phyloP scores from a whole-genome alignment of 2,329 filamentous ascomycete genomes.

The Ustulina deusta region DNA sequence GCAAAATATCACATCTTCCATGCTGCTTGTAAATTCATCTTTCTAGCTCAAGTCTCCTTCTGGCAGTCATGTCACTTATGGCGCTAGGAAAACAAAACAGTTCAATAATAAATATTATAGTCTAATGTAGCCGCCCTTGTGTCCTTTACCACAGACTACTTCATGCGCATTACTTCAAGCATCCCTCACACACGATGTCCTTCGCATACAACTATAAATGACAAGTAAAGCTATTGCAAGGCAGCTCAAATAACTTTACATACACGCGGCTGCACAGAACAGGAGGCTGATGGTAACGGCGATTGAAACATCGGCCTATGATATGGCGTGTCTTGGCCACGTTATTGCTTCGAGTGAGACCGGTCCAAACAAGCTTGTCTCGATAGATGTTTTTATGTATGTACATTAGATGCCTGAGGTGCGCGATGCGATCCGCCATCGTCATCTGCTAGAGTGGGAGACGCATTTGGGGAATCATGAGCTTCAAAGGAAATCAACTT shows the following conservation, averaged over 20 bases:
- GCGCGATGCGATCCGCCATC: constrained; percentile 40
- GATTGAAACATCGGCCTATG: background rate
- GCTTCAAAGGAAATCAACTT: constrained; percentile 42
- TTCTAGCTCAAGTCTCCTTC: too few relatives aligned
- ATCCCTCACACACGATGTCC: background rate
- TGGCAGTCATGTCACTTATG: background rate
- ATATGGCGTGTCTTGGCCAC: constrained; percentile 3
- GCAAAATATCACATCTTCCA: too few relatives aligned
- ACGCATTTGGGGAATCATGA: constrained; percentile 51
- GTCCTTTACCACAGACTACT: background rate
- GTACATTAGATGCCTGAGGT: constrained; percentile 43
- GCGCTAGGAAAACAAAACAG: background rate
- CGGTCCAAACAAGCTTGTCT: constrained; percentile 36
- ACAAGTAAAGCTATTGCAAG: background rate
- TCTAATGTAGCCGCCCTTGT: background rate
- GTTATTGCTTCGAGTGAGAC: background rate
- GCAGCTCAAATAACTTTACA: background rate
- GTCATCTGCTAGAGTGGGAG: constrained; percentile 41
- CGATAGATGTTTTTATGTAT: constrained; percentile 41
- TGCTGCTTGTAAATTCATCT: too few relatives aligned
- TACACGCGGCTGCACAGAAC: constrained; percentile 2
- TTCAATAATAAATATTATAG: background rate
- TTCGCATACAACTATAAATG: background rate
- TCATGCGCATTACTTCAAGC: background rate
- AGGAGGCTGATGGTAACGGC: background rate